These are phyloP conservation scores for Fraxinus excelsior DNA, from an alignment of 257 asterid genomes.

Conservation along the genomic window DNA sequence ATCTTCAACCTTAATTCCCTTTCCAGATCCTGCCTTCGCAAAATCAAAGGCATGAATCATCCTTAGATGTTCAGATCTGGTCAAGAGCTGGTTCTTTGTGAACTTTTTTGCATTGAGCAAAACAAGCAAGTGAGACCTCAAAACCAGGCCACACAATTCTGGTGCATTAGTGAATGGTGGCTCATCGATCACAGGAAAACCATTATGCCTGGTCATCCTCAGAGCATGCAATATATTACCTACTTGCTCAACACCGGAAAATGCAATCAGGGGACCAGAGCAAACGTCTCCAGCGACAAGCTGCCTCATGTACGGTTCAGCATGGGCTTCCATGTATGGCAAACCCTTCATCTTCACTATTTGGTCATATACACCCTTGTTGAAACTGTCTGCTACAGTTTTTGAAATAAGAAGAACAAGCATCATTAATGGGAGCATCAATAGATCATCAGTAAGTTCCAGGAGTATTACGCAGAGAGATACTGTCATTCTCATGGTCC, in stretches of 20 bases:
- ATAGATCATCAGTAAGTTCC: slow-evolving; percentile 79
- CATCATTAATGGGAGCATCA: slow-evolving; percentile 93
- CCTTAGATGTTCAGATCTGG: slow-evolving; percentile 49
- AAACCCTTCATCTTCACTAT: slow-evolving; percentile 91
- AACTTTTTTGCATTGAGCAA: slow-evolving; percentile 66
- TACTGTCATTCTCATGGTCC: slow-evolving; percentile 98
- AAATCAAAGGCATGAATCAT: slow-evolving; percentile 73
- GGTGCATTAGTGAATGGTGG: slow-evolving; percentile 83
- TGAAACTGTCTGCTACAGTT: slow-evolving; percentile 86
- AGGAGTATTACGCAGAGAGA: slow-evolving; percentile 90
- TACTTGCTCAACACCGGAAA: slow-evolving; percentile 79
- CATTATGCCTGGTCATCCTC: slow-evolving; percentile 67
- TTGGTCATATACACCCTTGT: slow-evolving; percentile 89
- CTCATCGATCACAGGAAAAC: slow-evolving; percentile 86
- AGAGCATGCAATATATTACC: slow-evolving; percentile 69
- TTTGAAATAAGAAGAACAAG: slow-evolving; percentile 90
- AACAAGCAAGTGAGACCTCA: slow-evolving; percentile 87
- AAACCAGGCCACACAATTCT: slow-evolving; percentile 77
- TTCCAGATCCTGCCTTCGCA: slow-evolving; percentile 90
- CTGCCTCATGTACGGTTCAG: slow-evolving; percentile 91
- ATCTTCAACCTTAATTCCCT: slow-evolving; percentile 86
- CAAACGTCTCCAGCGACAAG: slow-evolving; percentile 85
- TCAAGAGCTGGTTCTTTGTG: slow-evolving; percentile 44
- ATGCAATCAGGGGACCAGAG: slow-evolving; percentile 80
- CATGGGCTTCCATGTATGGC: slow-evolving; percentile 94